Conservation (phyloP, 768 basidiomycete genomes). For the Chalciporus piperatus region DNA sequence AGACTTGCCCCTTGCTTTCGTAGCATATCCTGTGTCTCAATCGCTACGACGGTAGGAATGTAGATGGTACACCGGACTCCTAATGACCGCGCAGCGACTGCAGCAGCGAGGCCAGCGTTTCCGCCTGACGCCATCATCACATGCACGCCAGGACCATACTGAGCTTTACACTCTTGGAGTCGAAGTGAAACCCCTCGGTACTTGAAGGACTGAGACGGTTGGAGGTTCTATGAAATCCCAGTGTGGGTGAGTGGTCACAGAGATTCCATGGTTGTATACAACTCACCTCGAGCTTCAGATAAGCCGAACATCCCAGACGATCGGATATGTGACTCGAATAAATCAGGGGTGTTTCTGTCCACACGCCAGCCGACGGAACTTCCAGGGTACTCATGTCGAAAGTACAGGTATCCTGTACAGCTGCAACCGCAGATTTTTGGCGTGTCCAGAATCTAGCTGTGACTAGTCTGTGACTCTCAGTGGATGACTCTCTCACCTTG, state of each 20-base stretch:
- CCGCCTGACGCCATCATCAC: slow-evolving; percentile 72
- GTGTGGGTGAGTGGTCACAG: neutral
- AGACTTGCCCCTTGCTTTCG: slow-evolving; percentile 54
- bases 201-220: slow-evolving; percentile 76
- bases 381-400: slow-evolving; percentile 6
- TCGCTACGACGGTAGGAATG: slow-evolving; percentile 53
- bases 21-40: slow-evolving; percentile 49
- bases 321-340: slow-evolving; percentile 58
- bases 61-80: slow-evolving; percentile 63
- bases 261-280: neutral
- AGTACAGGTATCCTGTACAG: neutral
- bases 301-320: slow-evolving; percentile 48
- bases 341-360: slow-evolving; percentile 65
- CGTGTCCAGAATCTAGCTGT: neutral
- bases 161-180: slow-evolving; percentile 47
- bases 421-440: neutral
- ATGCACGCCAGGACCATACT: slow-evolving; percentile 54
- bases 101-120: slow-evolving; percentile 77
- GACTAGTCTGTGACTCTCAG: too few relatives aligned
- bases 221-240: slow-evolving; percentile 53
- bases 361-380: slow-evolving; percentile 32
- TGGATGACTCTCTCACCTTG: too few relatives aligned
- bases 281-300: slow-evolving; percentile 74
- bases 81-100: slow-evolving; percentile 56
- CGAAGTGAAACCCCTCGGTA: slow-evolving; percentile 68